Base-by-base conservation (phyloP, 2,329 filamentous ascomycete species). In the Colletotrichum sidae region DNA sequence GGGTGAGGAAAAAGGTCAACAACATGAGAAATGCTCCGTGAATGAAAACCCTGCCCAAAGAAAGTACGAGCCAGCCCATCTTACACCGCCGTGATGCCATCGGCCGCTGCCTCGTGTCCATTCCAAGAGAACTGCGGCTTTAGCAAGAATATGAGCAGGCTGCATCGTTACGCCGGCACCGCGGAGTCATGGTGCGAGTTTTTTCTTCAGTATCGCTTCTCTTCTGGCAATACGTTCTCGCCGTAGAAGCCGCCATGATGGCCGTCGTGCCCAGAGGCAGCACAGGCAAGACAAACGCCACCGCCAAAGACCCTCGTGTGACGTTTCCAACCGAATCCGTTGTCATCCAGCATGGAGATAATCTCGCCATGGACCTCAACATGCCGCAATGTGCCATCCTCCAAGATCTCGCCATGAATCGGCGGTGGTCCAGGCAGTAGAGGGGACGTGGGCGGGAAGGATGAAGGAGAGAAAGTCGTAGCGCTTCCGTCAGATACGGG, bases 231-330 rank as follows among this genome's bases (percentile, higher is more conserved):
- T 34, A 87, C 85, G 35, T 80, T 85, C 45, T 82, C 80, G 35
- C 84, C 86, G 68, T 87, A 88, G 72, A 85, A 86, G 8, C 83
- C 81, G 15, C 78, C 82, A 8, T 80, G 78, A 10, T 77, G 77
- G 34, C 80, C 75, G n/a, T 76, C 74, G 38, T 76, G 76, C 7
- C 80, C 81, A 9, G 83, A 80, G 8, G 82, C 84, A 44, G 82
- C 76, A 68, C 86, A 88, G 1, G 85, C 85, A 44, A 87, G 78
- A 67, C 86, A 88, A 3, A 84, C 80, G 6, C 86, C 85, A 64
- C 86, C 86, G 35, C 85, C 85, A 68, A 87, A 88, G 34, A 88
- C 86, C 34, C 85, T 81, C 13, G 86, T 88, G 72, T 88, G 86
- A 42, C 85, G 81, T 69, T 80, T 84, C 86, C 85, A 88, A 46